Conservation (phyloP, 2,329 filamentous ascomycete genomes). For the Fusarium citri region DNA sequence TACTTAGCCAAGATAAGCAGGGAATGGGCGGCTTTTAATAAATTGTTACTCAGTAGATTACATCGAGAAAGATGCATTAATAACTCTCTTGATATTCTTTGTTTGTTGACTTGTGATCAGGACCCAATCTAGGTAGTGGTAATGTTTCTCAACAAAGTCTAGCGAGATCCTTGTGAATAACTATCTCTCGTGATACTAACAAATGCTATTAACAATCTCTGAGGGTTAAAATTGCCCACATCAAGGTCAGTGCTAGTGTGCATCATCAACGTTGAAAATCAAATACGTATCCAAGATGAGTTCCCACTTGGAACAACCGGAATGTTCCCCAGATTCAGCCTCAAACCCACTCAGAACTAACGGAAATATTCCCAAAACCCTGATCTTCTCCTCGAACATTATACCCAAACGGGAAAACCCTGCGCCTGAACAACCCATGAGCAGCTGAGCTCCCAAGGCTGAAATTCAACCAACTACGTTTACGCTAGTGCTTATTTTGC, state of each 20-base stretch:
- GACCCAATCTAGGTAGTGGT: too few species aligned
- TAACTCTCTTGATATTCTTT: not conserved
- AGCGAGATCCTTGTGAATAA: too few species aligned
- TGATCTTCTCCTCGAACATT: not conserved
- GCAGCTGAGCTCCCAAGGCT: constrained; percentile 16
- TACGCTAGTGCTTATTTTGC: constrained; percentile 5
- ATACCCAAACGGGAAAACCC: not conserved
- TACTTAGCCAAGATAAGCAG: not conserved
- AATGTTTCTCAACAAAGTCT: too few species aligned
- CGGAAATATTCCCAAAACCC: not conserved
- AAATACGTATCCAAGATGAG: not conserved
- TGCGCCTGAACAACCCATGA: not conserved
- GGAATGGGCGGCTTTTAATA: not conserved
- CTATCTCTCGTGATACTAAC: too few species aligned
- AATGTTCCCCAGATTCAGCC: not conserved
- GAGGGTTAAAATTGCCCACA: too few species aligned
- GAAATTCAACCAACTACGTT: not conserved
- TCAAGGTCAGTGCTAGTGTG: rapidly evolving
- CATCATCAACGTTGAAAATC: not conserved
- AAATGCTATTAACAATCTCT: too few species aligned
- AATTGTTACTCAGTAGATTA: not conserved
- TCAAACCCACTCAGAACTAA: not conserved
- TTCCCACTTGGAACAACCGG: not conserved
- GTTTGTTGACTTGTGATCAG: not conserved
- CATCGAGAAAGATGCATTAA: not conserved